Base-by-base conservation (phyloP, 495 filamentous ascomycete genomes). In the Neurospora sp. region DNA sequence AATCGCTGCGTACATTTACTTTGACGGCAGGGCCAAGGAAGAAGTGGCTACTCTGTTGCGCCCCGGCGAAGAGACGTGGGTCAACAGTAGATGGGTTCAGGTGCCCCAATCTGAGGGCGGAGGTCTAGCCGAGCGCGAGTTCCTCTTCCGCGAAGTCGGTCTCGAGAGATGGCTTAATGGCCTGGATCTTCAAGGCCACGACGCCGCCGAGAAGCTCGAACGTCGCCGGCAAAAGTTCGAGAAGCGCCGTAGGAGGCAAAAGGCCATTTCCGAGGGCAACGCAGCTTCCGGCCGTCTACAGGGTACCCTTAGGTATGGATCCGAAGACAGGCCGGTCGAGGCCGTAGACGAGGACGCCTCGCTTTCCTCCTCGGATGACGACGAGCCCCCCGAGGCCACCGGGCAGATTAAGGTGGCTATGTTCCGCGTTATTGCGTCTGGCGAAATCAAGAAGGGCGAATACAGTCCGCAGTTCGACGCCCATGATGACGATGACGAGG, bases 381-480 rank as follows among this genome's bases (percentile, higher is more conserved):
- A 97, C 77, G 94, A 94, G 44, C 90, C 92, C 35, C 94, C 95
- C 7, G 96, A 98, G 84, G 93, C 96, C 12, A 92, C 96, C 3
- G 96, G 96, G 18, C 96, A 99, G 84, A 99, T 99, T 84, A 98
- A 98, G 82, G 93, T 99, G 37, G 95, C 96, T 41, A 88, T 99
- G 81, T 98, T 97, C 82, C 90, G 96, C 14, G 96, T 99, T 3
- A 85, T 98, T 71, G 96, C 96, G 9, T 97, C 95, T 4, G 96
- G 96, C 11, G 96, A 98, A 79, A 96, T 99, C 78, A 97, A 97
- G 82, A 91, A 93, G 76, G 96, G 96, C 20, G 96, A 98, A 79
- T 99, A 98, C 80, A 97, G 94, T 12, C 96, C 96, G 18, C 96
- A 98, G 79, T 99, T 98, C 73, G 95, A 97, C 81, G 96, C 95